Evolutionary conservation across 768 basidiomycete genomes (phyloP).

Genomic region (Collybia nuda): DNA sequence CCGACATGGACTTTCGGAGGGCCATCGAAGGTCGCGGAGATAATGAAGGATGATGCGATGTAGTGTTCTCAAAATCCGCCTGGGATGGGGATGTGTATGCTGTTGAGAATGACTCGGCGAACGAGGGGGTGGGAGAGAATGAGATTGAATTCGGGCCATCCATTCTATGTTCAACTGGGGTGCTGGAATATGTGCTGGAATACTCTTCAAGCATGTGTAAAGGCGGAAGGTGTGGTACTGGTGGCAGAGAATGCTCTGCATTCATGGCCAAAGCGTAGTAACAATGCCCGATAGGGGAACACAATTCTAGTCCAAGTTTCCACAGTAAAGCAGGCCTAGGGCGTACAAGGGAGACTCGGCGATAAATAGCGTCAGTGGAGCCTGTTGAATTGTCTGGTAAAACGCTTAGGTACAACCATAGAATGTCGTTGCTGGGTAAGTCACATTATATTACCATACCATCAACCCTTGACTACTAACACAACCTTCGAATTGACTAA

Average conservation of each 20-base stretch:
- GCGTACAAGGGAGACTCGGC: too few species aligned
- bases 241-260: slow-evolving; percentile 13
- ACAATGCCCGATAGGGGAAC: not conserved
- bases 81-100: slow-evolving; percentile 36
- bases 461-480: too few species aligned
- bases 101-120: slow-evolving; percentile 43
- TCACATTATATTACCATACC: not conserved
- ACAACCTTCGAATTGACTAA: too few species aligned
- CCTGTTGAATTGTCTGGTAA: too few species aligned
- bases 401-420: not conserved
- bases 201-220: slow-evolving; percentile 20
- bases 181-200: not conserved
- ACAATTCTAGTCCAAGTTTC: too few species aligned
- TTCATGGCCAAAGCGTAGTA: not conserved
- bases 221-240: slow-evolving; percentile 20
- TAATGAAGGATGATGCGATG: slow-evolving; percentile 20
- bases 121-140: slow-evolving; percentile 32
- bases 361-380: too few species aligned
- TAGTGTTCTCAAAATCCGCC: slow-evolving; percentile 19
- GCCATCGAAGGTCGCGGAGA: slow-evolving; percentile 32
- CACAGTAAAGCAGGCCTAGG: too few species aligned
- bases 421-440: not conserved
- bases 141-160: slow-evolving; percentile 10
- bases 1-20: slow-evolving; percentile 75
- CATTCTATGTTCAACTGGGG: slow-evolving; percentile 4